Evolutionary conservation across 139 green algal species (phyloP).

Genomic region (Tetratostichococcus sp.): DNA sequence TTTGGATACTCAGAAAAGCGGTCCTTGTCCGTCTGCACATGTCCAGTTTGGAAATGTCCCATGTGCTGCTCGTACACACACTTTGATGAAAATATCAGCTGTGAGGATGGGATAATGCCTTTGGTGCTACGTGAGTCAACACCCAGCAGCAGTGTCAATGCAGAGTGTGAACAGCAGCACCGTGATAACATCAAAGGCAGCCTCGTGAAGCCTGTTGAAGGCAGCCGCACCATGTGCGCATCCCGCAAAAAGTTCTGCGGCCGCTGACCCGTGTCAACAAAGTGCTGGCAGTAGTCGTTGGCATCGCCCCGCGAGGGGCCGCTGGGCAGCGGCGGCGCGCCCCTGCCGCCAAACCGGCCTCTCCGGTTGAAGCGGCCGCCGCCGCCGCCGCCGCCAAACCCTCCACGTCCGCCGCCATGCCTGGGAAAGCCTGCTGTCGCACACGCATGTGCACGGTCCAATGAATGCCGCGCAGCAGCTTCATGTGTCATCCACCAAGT

Average conservation of each 20-base stretch:
- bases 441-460: not conserved
- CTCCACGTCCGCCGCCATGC: not conserved
- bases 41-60: not conserved
- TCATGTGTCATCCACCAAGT: no score
- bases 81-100: no score
- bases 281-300: conserved; percentile 85
- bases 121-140: no score
- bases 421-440: not conserved
- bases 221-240: conserved; percentile 36
- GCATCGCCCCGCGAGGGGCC: conserved; percentile 16
- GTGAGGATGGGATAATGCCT: no score
- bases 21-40: conserved; percentile 26
- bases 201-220: no score
- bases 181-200: no score
- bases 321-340: not conserved
- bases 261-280: conserved; percentile 74
- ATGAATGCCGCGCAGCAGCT: not conserved
- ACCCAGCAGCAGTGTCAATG: no score
- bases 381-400: not conserved
- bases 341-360: not conserved
- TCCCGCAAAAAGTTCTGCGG: conserved; percentile 82
- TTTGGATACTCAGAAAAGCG: conserved; percentile 80
- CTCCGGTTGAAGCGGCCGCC: not conserved
- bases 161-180: no score
- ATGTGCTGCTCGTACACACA: no score